Evolutionary conservation across 371 early-diverging fungal species (phyloP).

Genomic region (Mucor saturninus): DNA sequence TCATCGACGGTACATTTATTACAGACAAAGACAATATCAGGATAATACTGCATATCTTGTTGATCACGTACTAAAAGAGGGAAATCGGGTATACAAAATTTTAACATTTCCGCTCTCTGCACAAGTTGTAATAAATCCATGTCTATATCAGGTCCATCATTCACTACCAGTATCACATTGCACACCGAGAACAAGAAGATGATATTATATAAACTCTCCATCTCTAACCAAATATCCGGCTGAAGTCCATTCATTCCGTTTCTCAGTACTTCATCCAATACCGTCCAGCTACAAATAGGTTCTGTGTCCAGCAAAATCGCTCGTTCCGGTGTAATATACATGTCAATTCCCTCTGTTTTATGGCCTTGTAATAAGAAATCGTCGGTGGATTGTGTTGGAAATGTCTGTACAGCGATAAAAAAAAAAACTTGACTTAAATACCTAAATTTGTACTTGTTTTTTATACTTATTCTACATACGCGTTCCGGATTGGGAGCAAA

Average conservation of each 20-base stretch:
- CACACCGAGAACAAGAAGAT: constrained; percentile 71
- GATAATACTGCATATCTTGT: constrained; percentile 41
- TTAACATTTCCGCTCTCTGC: constrained; percentile 58
- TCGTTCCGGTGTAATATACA: constrained; percentile 74
- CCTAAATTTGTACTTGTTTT: no score
- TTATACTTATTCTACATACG: constrained; percentile 20
- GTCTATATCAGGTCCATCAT: constrained; percentile 56
- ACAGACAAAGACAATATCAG: constrained; percentile 57
- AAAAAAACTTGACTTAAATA: neutral
- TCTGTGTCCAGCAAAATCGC: constrained; percentile 74
- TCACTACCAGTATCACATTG: constrained; percentile 69
- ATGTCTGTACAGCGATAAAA: constrained; percentile 23
- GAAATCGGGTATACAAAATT: constrained; percentile 53
- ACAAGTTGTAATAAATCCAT: constrained; percentile 49
- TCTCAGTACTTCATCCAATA: constrained; percentile 57
- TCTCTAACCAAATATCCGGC: constrained; percentile 61
- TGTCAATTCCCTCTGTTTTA: constrained; percentile 71
- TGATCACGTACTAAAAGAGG: constrained; percentile 32
- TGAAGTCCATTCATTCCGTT: constrained; percentile 49
- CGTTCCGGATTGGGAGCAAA: constrained; percentile 52
- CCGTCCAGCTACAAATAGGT: constrained; percentile 60
- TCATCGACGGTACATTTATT: constrained; percentile 47
- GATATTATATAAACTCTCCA: constrained; percentile 56
- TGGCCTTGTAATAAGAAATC: constrained; percentile 51
- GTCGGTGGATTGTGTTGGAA: constrained; percentile 46